Evolutionary conservation across 108 stramenopile genomes (phyloP), one percentile per base, ranked within the genome.

Genomic region (Nitzschia inconspicua): DNA sequence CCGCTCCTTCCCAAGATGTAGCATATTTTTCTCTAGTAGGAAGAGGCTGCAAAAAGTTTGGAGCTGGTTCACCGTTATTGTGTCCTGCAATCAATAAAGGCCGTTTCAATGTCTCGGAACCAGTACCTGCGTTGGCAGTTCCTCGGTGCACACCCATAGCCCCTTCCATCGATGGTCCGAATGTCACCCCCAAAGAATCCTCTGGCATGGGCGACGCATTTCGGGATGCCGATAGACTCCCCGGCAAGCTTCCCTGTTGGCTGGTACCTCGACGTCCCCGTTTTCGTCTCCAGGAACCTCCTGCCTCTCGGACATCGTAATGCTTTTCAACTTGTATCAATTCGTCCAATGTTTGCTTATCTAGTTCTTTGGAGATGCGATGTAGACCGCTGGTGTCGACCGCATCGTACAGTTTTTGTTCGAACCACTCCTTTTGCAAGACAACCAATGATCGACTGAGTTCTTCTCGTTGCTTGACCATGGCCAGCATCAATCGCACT

Each of bases 1-100:
- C 80, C 14, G 72, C 68, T 14, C 55, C 66, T 26, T 84, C 61
- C 87, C 85, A 89, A 18, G 72, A 70, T 3, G 85, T 78, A 8
- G 44, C 65, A 44, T 81, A 82, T 1, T 57, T 46, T 54, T 85
- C 83, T 22, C 93, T 56, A n/a, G 83, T 83, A 3, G 57, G 20
- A 20, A 89, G 66, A 16, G 92, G 86, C 35, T 89, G 70, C 58
- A 89, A 70, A 51, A 84, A 93, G 39, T 61, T 72, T 16, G 88
- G 88, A 2, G 86, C 85, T 13, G 86, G 85, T 41, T 79, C 81
- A 59, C 86, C 90, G 41, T 80, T 66, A 55, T 93, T 86, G 11
- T 83, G 82, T 26, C 85, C 87, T 18, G 92, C 88, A 25, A 84
- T 65, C 11, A 85, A 65, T 14, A 68, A 41, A 23, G 69, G 58